Evolutionary conservation across 345 rosid genomes (phyloP).

Genomic region (Geranium rotundifolium): DNA sequence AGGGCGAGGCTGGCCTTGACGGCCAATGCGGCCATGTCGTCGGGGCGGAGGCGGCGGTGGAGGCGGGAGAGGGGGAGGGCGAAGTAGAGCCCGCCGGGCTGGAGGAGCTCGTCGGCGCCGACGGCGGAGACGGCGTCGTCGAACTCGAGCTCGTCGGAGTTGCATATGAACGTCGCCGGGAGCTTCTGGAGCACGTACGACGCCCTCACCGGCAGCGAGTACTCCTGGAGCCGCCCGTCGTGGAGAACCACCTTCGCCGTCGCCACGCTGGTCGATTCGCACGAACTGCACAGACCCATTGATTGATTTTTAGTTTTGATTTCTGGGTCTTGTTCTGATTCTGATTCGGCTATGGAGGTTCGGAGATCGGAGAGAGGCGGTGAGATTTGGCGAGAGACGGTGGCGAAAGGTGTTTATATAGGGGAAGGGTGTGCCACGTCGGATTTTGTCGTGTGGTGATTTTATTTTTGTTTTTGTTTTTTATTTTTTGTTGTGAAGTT

Average conservation of each 20-base stretch:
- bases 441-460: neutral
- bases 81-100: conserved; percentile 38
- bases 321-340: no score
- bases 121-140: conserved; percentile 27
- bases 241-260: conserved; percentile 50
- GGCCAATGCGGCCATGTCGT: conserved; percentile 51
- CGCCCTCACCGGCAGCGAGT: conserved; percentile 36
- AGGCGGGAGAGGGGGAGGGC: conserved; percentile 33
- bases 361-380: neutral
- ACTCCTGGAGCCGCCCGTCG: conserved; percentile 52
- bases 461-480: no score
- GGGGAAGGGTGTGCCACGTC: neutral
- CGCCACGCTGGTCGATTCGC: conserved; percentile 22
- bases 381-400: neutral
- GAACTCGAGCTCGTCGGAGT: conserved; percentile 45
- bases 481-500: no score
- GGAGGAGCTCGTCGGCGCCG: conserved; percentile 31
- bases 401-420: neutral
- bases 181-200: conserved; percentile 27
- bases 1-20: conserved; percentile 48
- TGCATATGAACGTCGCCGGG: conserved; percentile 33
- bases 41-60: conserved; percentile 21
- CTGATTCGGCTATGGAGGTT: no score
- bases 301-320: no score
- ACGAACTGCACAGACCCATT: conserved; percentile 49